Conservation (phyloP, 2,329 filamentous ascomycete species). For the Calonectria ilicicola region DNA sequence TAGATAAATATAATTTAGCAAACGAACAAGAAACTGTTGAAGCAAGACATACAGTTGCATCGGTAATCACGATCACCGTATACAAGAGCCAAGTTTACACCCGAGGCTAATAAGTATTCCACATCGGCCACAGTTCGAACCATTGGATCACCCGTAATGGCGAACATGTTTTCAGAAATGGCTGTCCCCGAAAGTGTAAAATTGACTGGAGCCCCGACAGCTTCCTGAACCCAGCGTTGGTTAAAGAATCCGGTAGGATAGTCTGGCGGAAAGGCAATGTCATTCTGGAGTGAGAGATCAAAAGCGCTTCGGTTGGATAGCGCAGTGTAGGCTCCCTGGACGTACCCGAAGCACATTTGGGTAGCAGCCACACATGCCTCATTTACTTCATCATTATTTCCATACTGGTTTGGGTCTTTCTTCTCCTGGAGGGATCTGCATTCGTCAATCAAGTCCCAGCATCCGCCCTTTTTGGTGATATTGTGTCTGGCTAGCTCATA, state of each 20-base stretch:
- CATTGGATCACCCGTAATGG: slow-evolving; percentile 68
- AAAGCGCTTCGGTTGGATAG: slow-evolving; percentile 52
- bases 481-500: slow-evolving; percentile 29
- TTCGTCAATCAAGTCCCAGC: slow-evolving; percentile 59
- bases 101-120: slow-evolving; percentile 67
- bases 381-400: slow-evolving; percentile 51
- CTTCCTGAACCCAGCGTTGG: slow-evolving; percentile 64
- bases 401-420: slow-evolving; percentile 54
- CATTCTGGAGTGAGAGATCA: slow-evolving; percentile 66
- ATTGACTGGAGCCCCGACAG: slow-evolving; percentile 71
- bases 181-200: slow-evolving; percentile 60
- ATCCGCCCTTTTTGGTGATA: slow-evolving; percentile 53
- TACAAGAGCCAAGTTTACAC: slow-evolving; percentile 75
- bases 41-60: slow-evolving; percentile 64
- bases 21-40: too few species aligned
- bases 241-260: slow-evolving; percentile 75
- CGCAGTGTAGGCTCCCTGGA: slow-evolving; percentile 25
- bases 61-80: slow-evolving; percentile 73
- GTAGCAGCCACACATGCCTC: slow-evolving; percentile 65
- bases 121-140: slow-evolving; percentile 54
- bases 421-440: slow-evolving; percentile 55
- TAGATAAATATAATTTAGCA: not conserved
- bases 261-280: slow-evolving; percentile 66
- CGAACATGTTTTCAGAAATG: slow-evolving; percentile 62
- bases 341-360: slow-evolving; percentile 24